Base-by-base conservation (phyloP, 2,329 filamentous ascomycete genomes). In the Xylaria sp. region DNA sequence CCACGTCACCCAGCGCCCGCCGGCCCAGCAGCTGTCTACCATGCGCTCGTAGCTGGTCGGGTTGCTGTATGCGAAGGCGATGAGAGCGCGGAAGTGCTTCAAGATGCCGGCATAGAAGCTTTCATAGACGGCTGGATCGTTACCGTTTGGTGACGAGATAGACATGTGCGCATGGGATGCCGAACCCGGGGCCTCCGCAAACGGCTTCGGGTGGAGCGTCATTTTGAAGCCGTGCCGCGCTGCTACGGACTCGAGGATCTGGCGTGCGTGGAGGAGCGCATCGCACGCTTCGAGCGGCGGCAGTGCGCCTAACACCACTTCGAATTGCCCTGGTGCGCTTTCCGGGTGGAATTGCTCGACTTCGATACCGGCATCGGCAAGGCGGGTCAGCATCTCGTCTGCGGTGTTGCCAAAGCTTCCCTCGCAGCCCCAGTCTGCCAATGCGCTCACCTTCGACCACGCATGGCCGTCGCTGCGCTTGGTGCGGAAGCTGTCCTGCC, bases 321-420 rank as follows among this genome's bases (percentile, higher is more conserved):
- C 92, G 78, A 92, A 96, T 77, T 96, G 93, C 0, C 92, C 92
- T 0, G 86, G 84, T 0, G 90, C 89, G 55, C 88, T 89, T 78
- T 96, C 93, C 0, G 92, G 84, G 73, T 96, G 93, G 74, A 94
- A 86, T 79, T 92, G 89, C 70, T 94, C 88, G 10, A 94, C 81
- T 41, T 87, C 80, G 62, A 96, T 91, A 41, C 87, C 91, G 20
- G 89, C 86, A 0, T 82, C 80, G 1, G 85, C 85, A 1, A 97
- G 85, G 1, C 83, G 81, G 1, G 86, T 83, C 9, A 90, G 84
- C 31, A 94, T 91, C 55, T 92, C 88, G 51, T 90, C 88, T 2
- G 94, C 81, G 23, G 93, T 84, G 1, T 85, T 82, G 0, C 88
- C 79, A 31, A 90, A 83, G 15, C 79, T 78, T 0, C 73, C 72